Evolutionary conservation across 2,329 filamentous ascomycete species (phyloP).

Genomic region (Exophiala dermatitidis): DNA sequence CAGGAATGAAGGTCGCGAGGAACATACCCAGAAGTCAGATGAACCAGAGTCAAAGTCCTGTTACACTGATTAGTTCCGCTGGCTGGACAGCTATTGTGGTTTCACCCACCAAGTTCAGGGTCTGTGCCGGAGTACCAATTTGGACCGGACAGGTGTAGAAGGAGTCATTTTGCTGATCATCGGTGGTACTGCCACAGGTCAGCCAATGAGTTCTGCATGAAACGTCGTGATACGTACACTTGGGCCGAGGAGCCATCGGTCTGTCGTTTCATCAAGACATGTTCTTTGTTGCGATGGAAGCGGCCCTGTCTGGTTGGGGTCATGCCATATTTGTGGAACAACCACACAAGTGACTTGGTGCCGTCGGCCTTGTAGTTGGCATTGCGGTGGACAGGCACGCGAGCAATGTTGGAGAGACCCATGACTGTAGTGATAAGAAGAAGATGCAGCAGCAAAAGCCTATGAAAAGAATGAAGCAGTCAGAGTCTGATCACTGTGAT

Average conservation of each 20-base stretch:
- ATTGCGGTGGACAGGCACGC: slow-evolving; percentile 50
- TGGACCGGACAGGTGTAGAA: slow-evolving; percentile 57
- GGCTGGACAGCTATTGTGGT: neutral
- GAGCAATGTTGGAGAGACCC: slow-evolving; percentile 30
- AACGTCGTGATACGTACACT: slow-evolving; percentile 10
- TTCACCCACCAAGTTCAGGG: slow-evolving; percentile 35
- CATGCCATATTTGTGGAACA: slow-evolving; percentile 57
- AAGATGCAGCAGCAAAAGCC: slow-evolving; percentile 1
- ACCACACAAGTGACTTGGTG: slow-evolving; percentile 56
- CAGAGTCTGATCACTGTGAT: neutral
- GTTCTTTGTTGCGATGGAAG: slow-evolving; percentile 47
- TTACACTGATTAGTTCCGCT: neutral
- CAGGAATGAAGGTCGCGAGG: neutral
- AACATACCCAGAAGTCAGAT: neutral
- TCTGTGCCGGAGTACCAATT: slow-evolving; percentile 61
- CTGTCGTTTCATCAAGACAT: slow-evolving; percentile 27
- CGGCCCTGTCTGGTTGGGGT: slow-evolving; percentile 56
- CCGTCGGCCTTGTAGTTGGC: slow-evolving; percentile 53
- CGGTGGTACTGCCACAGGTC: slow-evolving; percentile 42
- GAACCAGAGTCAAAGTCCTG: neutral
- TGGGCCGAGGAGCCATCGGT: slow-evolving; percentile 5
- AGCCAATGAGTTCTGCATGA: neutral
- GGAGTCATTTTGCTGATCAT: slow-evolving; percentile 61
- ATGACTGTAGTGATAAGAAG: slow-evolving; percentile 28
- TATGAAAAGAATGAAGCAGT: neutral